Evolutionary conservation across 2,329 filamentous ascomycete genomes (phyloP).

Genomic region (Verticillium nubilum): DNA sequence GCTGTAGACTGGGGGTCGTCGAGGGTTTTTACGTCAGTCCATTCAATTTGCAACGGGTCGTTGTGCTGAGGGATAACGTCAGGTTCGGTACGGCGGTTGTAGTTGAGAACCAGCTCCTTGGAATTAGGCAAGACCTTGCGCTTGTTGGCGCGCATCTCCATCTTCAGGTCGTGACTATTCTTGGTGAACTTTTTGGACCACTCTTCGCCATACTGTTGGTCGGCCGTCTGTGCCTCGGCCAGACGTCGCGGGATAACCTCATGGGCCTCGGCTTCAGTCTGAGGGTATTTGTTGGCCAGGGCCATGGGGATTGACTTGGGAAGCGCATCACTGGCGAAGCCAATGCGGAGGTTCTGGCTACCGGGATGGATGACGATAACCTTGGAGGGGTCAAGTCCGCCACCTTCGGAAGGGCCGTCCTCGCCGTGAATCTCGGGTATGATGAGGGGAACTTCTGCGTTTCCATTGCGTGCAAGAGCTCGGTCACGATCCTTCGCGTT

Average conservation of each 20-base stretch:
- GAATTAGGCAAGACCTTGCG: slow-evolving; percentile 94
- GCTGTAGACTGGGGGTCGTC: slow-evolving; percentile 58
- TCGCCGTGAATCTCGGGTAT: slow-evolving; percentile 56
- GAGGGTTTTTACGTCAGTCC: slow-evolving; percentile 73
- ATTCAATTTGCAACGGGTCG: slow-evolving; percentile 87
- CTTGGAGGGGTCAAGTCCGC: slow-evolving; percentile 69
- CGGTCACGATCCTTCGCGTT: slow-evolving; percentile 84
- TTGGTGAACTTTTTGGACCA: slow-evolving; percentile 69
- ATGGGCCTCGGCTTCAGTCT: slow-evolving; percentile 79
- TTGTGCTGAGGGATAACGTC: slow-evolving; percentile 93
- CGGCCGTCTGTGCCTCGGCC: slow-evolving; percentile 54
- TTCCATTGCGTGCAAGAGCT: slow-evolving; percentile 69
- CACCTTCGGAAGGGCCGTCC: slow-evolving; percentile 49
- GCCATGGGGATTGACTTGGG: slow-evolving; percentile 94
- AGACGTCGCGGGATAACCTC: slow-evolving; percentile 71
- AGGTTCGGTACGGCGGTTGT: slow-evolving; percentile 77
- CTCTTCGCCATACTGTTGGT: slow-evolving; percentile 86
- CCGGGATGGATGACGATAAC: slow-evolving; percentile 93
- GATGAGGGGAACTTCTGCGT: slow-evolving; percentile 58
- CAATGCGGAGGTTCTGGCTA: slow-evolving; percentile 91
- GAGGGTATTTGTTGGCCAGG: slow-evolving; percentile 71
- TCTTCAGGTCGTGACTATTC: slow-evolving; percentile 81
- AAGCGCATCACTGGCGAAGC: slow-evolving; percentile 89
- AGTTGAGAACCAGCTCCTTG: slow-evolving; percentile 91
- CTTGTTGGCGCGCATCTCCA: slow-evolving; percentile 89